Evolutionary conservation across 2,329 filamentous ascomycete species (phyloP), one percentile per base, ranked within the genome.

Genomic region (Aspergillus aculeatinus): DNA sequence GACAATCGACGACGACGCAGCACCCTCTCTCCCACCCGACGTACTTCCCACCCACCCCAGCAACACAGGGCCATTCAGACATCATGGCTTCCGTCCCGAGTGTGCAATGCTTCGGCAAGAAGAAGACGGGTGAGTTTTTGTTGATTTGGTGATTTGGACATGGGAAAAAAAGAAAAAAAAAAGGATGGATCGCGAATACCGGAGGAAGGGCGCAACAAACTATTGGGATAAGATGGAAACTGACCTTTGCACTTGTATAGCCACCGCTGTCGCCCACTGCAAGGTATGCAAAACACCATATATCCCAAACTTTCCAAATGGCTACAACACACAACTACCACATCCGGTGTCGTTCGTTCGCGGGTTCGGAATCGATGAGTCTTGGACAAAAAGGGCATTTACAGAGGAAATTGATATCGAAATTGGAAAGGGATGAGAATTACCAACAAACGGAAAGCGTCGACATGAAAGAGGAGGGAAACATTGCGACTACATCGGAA

Each of bases 41-140:
- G 47, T 55, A 55, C 53, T 55, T 55, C 57, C 55, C 53, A 56
- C 56, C 58, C 50, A 29, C 60, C 51, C 58, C 63, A 60, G 63
- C 66, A 75, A 29, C 74, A 73, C 73, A 75, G 70, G 70, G 72
- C 74, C 74, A 76, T 76, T 68, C 63, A 65, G 27, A 70, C 84
- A 90, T 78, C 81, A 91, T 92, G 88, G 89, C 90, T 81, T 83
- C 88, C 76, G 83, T 85, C 74, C 89, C 90, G 83, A 90, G 87
- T 82, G 90, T 92, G 77, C 92, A 96, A 88, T 96, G 92, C 90
- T 97, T 98, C 90, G 93, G 93, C 89, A 97, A 97, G 89, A 93
- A 93, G 87, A 92, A 91, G 87, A 92, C 88, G 79, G 81, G 81
- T 82, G 75, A 68, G 77, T 69, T 63, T 57, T 57, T 57, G 58